Evolutionary conservation across 805 yeast species (phyloP).

Genomic region (Starmerella kuoi): DNA sequence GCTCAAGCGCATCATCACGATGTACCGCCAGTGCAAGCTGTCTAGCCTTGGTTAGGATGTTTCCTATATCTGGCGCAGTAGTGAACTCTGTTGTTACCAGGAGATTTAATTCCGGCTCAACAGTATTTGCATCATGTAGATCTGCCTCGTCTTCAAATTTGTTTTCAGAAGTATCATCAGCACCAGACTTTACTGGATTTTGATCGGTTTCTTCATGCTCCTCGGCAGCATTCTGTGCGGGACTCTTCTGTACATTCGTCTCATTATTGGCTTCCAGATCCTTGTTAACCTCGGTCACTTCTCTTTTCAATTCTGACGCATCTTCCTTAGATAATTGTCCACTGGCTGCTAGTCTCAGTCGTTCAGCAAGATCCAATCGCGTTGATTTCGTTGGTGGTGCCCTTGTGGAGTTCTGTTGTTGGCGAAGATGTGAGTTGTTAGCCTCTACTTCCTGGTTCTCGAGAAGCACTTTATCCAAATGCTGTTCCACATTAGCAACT

Average conservation of each 20-base stretch:
- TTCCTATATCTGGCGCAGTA: conserved; percentile 35
- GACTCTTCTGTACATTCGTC: neutral
- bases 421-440: neutral
- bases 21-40: conserved; percentile 12
- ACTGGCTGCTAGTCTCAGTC: conserved; percentile 69
- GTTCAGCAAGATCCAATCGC: conserved; percentile 66
- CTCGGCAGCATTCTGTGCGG: neutral
- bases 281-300: neutral
- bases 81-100: conserved; percentile 38
- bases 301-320: too few relatives aligned
- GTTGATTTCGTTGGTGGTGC: neutral
- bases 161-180: neutral
- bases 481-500: conserved; percentile 34
- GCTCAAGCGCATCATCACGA: conserved; percentile 11
- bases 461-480: conserved; percentile 31
- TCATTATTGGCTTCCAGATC: neutral
- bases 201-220: neutral
- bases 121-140: neutral
- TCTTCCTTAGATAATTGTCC: conserved; percentile 18
- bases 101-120: neutral
- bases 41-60: conserved; percentile 7
- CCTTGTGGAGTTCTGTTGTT: neutral
- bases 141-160: neutral
- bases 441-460: conserved; percentile 14
- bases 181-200: neutral